Evolutionary conservation across 495 filamentous ascomycete species (phyloP), one percentile per base, ranked within the genome.

Genomic region (Penicillium lividum): DNA sequence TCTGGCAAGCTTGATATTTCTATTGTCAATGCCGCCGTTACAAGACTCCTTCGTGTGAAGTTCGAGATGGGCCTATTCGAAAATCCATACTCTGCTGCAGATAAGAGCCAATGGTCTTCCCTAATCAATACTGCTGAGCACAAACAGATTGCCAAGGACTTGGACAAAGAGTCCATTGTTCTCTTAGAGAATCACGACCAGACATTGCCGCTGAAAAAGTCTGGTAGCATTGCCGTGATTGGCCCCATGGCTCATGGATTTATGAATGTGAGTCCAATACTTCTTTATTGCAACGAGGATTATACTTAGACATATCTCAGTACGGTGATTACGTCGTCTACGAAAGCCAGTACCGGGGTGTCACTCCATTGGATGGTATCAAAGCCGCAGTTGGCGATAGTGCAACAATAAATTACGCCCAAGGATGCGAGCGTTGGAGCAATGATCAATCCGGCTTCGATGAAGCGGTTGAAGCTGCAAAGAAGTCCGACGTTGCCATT

Each of bases 341-440:
- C 64, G 59, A 70, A 10, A 82, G 83, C 13, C 81, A 86, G 46
- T 82, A 82, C 56, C 79, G 80, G 36, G 86, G 86, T 27, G 77
- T 88, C 27, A 89, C 83, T 1, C 88, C 87, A 7, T 73, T 87
- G 8, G 85, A 86, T 53, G 86, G 87, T 18, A 86, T 90, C 59
- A 82, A 80, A 45, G 76, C 78, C 11, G 82, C 82, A 9, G 82
- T 84, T 50, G 85, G 82, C 53, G 71, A 75, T 36, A 70, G 69
- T 4, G 75, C 75, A 3, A 77, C 71, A 22, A 72, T 89, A 36
- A 83, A 83, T 45, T 89, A 88, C 58, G 85, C 86, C 0, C 72
- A 87, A 68, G 88, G 88, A 29, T 89, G 86, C 57, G 84, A 89
- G 66, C 80, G 85, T n/a, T 90, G 86, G 86, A 88, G 85, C 45